Evolutionary conservation across 2,329 filamentous ascomycete genomes (phyloP), one percentile per base, ranked within the genome.

Genomic region (Lecanoromycetidae sp.): DNA sequence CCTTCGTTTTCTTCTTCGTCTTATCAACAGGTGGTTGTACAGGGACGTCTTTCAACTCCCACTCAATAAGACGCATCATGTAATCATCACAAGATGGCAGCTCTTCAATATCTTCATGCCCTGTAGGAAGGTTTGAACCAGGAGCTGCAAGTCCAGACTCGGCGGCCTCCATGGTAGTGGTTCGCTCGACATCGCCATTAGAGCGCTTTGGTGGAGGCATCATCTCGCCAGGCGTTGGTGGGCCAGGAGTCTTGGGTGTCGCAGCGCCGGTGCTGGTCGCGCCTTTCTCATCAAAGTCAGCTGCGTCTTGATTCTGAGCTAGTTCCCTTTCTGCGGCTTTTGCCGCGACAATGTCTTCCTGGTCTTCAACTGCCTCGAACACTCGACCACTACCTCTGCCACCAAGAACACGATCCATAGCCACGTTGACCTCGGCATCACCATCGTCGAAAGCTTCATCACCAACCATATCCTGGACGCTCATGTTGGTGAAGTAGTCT

Each of bases 321-420:
- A 91, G 82, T 62, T 98, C 91, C 59, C 84, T 91, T 61, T 93
- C 84, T 0, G 91, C 91, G 8, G 84, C 77, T 43, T 84, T 82
- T 2, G 91, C 91, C 0, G 91, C 91, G 22, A 80, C 80, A 12
- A 90, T 85, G 60, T 98, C 91, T 60, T 98, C 91, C 39, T 77
- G 78, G 57, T 98, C 91, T 64, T 98, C 91, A 0, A 87, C 90
- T 54, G 86, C 83, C 56, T 93, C 87, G 26, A 98, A 79, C 0
- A 82, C 85, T 13, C 81, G 76, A 9, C 71, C 74, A 49, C 70
- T 79, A 51, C 76, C 75, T 19, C 76, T 71, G 1, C 74, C 72
- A 20, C 83, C 85, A 0, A 95, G 75, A 3, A 95, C 84, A 20
- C 84, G 76, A 57, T 94, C 87, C 75, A 95, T 84, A 3, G 87